Evolutionary conservation across 352 stramenopile species (phyloP), one percentile per base, ranked within the genome.

Genomic region (Albugo candida): DNA sequence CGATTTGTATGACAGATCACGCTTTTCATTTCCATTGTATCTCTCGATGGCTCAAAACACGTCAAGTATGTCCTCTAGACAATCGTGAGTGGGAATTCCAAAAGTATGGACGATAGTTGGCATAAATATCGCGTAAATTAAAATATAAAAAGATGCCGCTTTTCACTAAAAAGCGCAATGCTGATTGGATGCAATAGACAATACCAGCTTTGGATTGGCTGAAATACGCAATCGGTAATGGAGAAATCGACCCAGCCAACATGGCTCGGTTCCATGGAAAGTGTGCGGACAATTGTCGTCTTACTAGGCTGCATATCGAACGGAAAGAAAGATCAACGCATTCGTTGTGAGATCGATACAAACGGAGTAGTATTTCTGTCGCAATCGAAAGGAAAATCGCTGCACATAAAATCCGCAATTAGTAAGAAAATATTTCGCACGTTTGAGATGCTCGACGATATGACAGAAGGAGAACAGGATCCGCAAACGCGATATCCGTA

Each of bases 1-100:
- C 13, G 19, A 38, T 35, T 2, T n/a, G 19, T n/a, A 38, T 5
- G 4, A 85, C 74, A 85, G 91, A 96, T 59, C 95, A 99, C 61
- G 93, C 96, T 11, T 99, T 99, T 71, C 96, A 99, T 73, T 95
- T 99, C 48, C 94, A 99, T 73, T 99, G 96, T 72, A 99, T 99
- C 58, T 96, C 96, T 58, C 84, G 95, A 53, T 99, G 96, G 96
- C 74, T 99, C 45, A 98, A 98, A 75, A 99, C 95, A 16, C 72
- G 94, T 43, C 93, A 95, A 55, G 94, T 99, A 41, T 99, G 96
- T 79, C 95, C 96, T 36, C 66, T 99, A 41, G 97, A 97, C 75
- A 99, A 98, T 73, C 97, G 97, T 63, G 95, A 99, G 76, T 99
- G 96, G 96, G 96, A 99, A 52, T 99, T 98, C 77, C 84, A 96